Base-by-base conservation (phyloP, 2,329 filamentous ascomycete species). In the Calonectria crousiana region DNA sequence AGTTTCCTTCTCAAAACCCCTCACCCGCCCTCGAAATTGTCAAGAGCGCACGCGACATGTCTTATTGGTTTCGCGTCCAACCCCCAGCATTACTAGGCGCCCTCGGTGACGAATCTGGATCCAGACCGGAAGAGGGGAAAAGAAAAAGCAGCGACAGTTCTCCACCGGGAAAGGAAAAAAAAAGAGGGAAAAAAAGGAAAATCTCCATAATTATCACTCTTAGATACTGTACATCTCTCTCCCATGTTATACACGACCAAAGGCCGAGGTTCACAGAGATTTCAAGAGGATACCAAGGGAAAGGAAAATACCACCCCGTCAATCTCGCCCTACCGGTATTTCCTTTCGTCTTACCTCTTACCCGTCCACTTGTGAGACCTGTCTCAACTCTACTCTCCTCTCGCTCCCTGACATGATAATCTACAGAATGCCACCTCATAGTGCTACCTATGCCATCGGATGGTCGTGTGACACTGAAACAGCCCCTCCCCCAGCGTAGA, bases 381-480 rank as follows among this genome's bases (percentile, higher is more conserved):
- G 56, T 60, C 56, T 60, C 34, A 60, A 18, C 3, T 41, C 34
- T 28, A 28, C n/a, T 34, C 34, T 60, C 9, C 20, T 47, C n/a
- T 47, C 10, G n/a, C 44, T 47, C 44, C 56, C n/a, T 60, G 18
- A 60, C 13, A 41, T 18, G 56, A 18, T 60, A 41, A 36, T 60
- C 11, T 41, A 28, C 14, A 32, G 56, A 60, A 60, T 60, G 34
- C 56, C 56, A 60, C 56, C 56, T 60, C 41, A n/a, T 60, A 26
- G 32, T 23, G n/a, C 56, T 60, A 34, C 34, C 34, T 60, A 49
- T 49, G 28, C 62, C 28, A 66, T 47, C 28, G 20, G 26, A 47
- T 66, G 28, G 62, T 66, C 62, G 62, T 36, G 62, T 66, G 38
- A 47, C 62, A 66, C 30, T 66, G 62, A 66, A 34, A 66, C 62